A percentile compares a stretch with the other conserved stretches of the same genome.
Evolutionary conservation across 1,284 basidiomycete genomes (phyloP).

Genomic region (Bjerkandera adusta): DNA sequence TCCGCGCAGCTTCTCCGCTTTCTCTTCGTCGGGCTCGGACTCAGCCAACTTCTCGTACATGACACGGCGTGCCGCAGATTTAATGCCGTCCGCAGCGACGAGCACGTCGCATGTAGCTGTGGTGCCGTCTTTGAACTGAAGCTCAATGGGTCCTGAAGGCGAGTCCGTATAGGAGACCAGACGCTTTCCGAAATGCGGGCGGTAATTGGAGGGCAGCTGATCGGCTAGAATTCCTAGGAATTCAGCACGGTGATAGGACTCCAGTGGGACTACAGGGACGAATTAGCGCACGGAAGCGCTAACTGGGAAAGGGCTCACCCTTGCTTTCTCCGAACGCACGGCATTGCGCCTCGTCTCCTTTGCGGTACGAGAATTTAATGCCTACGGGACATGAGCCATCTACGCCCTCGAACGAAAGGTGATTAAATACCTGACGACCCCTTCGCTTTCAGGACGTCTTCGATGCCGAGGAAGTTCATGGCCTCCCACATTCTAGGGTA

Average conservation of each 20-base stretch:
- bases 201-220: constrained; percentile 29
- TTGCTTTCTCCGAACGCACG: constrained; percentile 1
- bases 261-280: constrained; percentile 23
- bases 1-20: neutral
- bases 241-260: constrained; percentile 40
- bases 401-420: no score
- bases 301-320: neutral
- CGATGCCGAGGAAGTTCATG: constrained; percentile 23
- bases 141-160: constrained; percentile 11
- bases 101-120: constrained; percentile 39
- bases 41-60: constrained; percentile 24
- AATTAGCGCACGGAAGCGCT: constrained; percentile 14
- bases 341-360: constrained; percentile 15
- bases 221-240: constrained; percentile 40
- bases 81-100: constrained; percentile 48
- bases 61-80: constrained; percentile 40
- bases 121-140: constrained; percentile 38
- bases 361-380: constrained; percentile 8
- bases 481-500: constrained; percentile 25
- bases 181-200: constrained; percentile 39
- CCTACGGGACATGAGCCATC: neutral
- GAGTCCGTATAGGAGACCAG: constrained; percentile 31
- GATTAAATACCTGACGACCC: no score
- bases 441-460: constrained; percentile 16
- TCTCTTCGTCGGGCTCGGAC: constrained; percentile 5